Percentiles rank a stretch among this genome's conserved stretches.
phyloP scores from a whole-genome alignment of 768 basidiomycete genomes.

The Podaxis sp. region DNA sequence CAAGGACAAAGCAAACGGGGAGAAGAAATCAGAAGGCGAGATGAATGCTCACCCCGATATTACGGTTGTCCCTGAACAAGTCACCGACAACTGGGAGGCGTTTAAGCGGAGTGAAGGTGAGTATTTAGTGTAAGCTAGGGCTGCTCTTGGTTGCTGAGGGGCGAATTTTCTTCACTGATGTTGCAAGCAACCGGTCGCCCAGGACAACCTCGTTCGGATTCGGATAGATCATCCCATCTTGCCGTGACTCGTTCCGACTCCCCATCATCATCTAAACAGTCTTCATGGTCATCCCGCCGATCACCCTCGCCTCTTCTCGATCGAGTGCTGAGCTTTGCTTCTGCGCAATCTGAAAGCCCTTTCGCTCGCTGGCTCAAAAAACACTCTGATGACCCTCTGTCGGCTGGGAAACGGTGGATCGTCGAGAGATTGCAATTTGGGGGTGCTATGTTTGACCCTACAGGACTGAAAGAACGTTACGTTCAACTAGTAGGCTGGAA shows the following conservation, averaged over 20 bases:
- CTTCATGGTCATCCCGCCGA: conserved; percentile 12
- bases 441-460: conserved; percentile 52
- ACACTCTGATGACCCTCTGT: conserved; percentile 47
- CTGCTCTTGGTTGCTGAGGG: neutral
- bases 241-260: conserved; percentile 10
- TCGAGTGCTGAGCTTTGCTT: conserved; percentile 33
- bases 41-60: conserved; percentile 42
- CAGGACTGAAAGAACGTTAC: conserved; percentile 46
- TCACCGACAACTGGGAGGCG: conserved; percentile 47
- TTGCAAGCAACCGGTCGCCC: neutral
- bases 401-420: conserved; percentile 46
- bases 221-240: conserved; percentile 13
- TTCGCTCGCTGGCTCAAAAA: conserved; percentile 47
- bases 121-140: conserved; percentile 1
- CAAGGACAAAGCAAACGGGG: conserved; percentile 25
- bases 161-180: neutral
- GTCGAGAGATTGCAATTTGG: conserved; percentile 57
- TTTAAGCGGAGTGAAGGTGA: conserved; percentile 31
- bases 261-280: conserved; percentile 9
- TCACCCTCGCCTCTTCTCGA: conserved; percentile 28
- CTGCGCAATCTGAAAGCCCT: conserved; percentile 36
- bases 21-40: conserved; percentile 29
- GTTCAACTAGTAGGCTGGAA: conserved; percentile 41
- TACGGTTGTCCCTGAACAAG: conserved; percentile 37
- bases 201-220: conserved; percentile 4